A percentile compares a stretch with the other conserved stretches of the same genome.
These are phyloP conservation scores for Saccharomycopsis selenospora DNA, from an alignment of 805 yeast genomes.

Conservation along the genomic window DNA sequence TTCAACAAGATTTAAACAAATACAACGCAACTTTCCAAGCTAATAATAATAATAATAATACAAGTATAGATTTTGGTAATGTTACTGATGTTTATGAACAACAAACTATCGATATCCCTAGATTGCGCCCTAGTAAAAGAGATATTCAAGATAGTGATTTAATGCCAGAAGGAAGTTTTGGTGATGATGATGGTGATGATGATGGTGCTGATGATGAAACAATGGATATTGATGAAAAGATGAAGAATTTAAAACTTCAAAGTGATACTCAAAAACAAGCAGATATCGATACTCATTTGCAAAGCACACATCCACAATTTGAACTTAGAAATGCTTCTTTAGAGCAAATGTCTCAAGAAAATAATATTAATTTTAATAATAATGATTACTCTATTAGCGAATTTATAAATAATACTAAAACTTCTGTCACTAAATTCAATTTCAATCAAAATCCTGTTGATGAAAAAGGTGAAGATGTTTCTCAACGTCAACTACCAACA, in stretches of 20 bases:
- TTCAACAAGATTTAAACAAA: conserved; percentile 11
- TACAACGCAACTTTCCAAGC: conserved; percentile 2
- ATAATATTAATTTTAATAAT: not conserved
- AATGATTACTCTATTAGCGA: conserved; percentile 8
- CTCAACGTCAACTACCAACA: not conserved
- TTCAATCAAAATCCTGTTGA: not conserved
- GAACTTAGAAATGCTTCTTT: not conserved
- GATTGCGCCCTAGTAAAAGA: conserved; percentile 8
- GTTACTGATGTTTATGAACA: conserved; percentile 6
- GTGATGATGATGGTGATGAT: conserved; percentile 6
- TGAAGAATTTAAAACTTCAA: conserved; percentile 9
- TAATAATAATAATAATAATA: not conserved
- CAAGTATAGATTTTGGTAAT: conserved; percentile 1
- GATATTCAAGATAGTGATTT: not conserved
- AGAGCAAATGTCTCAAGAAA: not conserved
- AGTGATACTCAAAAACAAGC: not conserved
- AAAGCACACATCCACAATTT: not conserved
- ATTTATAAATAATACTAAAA: conserved; percentile 10
- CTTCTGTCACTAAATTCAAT: conserved; percentile 10
- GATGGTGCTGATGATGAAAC: conserved; percentile 1
- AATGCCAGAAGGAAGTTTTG: conserved; percentile 1
- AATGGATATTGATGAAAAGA: conserved; percentile 11
- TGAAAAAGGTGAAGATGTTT: not conserved
- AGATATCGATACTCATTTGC: not conserved
- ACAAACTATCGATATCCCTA: conserved; percentile 6